Evolutionary conservation across 2,329 filamentous ascomycete species (phyloP), one percentile per base, ranked within the genome.

Genomic region (Botryotinia globosa): DNA sequence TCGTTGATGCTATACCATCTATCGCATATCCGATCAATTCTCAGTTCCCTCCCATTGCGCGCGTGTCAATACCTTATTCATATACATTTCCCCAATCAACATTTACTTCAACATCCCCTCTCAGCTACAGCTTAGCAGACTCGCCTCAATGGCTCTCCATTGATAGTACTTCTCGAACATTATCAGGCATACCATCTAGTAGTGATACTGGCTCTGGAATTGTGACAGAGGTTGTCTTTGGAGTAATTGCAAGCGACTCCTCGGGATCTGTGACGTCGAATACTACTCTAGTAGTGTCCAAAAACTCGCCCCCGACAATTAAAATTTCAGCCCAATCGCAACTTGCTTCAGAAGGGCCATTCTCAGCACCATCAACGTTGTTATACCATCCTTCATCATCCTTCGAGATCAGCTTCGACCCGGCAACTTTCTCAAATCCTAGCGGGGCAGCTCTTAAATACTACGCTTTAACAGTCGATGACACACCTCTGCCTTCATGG

Each of bases 401-500:
- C 7, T 89, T 91, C 80, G 81, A 81, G 9, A 88, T 89, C 74
- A 79, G 81, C 3, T 89, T 91, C 75, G 83, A 86, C 62, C 76
- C 79, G 8, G 82, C 88, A 29, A 93, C 91, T 0, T 97, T 97
- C 80, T 83, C 84, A 45, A 68, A 54, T 22, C 74, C 63, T 22
- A 69, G 58, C 59, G 82, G 83, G 0, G 83, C 85, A 5, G 81
- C 82, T 25, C 85, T 90, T 68, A 88, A 89, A 73, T 97, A 94
- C 81, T 95, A 96, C 79, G 92, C 93, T 14, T 89, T 91, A 4
- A 91, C 92, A 6, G 85, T 85, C 8, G 88, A 95, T 78, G 92
- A 92, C 78, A 92, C 92, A n/a, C 94, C 94, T 51, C 83, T 97
- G 51, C 94, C 94, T 32, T 90, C 93, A 0, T 97, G 94, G 94